Evolutionary conservation across 805 yeast species (phyloP).

Genomic region (Teunomyces cretensis): DNA sequence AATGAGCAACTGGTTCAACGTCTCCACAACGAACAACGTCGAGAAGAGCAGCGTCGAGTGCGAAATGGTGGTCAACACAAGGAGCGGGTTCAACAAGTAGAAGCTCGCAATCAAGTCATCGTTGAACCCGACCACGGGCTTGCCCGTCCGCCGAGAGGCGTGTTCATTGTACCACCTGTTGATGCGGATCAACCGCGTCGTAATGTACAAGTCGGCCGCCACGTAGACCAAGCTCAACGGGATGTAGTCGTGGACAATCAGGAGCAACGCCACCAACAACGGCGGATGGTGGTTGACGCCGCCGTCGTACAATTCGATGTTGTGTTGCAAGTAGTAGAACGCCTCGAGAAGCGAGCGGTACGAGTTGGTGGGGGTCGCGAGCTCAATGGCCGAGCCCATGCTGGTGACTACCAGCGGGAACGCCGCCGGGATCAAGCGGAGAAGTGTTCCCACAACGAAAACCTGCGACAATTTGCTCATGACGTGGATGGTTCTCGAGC

Average conservation of each 20-base stretch:
- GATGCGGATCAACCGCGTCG: constrained; percentile 51
- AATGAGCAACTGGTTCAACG: constrained; percentile 46
- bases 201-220: constrained; percentile 56
- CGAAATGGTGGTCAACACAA: constrained; percentile 65
- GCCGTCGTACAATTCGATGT: constrained; percentile 72
- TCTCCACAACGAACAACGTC: constrained; percentile 53
- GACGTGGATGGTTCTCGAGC: not conserved
- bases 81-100: constrained; percentile 79
- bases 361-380: constrained; percentile 74
- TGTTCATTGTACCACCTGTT: constrained; percentile 40
- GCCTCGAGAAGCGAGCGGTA: constrained; percentile 48
- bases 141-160: constrained; percentile 13
- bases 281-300: constrained; percentile 90
- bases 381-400: constrained; percentile 47
- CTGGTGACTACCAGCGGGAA: constrained; percentile 23
- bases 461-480: constrained; percentile 25
- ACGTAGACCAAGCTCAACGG: constrained; percentile 32
- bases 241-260: constrained; percentile 26
- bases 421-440: constrained; percentile 37
- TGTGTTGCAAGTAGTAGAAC: constrained; percentile 39
- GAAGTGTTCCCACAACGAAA: constrained; percentile 25
- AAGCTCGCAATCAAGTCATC: constrained; percentile 57
- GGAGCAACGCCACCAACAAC: constrained; percentile 54
- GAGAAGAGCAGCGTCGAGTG: constrained; percentile 66
- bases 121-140: constrained; percentile 19